Conservation (phyloP, 2,329 filamentous ascomycete species). For the Cercospora nicotianae region DNA sequence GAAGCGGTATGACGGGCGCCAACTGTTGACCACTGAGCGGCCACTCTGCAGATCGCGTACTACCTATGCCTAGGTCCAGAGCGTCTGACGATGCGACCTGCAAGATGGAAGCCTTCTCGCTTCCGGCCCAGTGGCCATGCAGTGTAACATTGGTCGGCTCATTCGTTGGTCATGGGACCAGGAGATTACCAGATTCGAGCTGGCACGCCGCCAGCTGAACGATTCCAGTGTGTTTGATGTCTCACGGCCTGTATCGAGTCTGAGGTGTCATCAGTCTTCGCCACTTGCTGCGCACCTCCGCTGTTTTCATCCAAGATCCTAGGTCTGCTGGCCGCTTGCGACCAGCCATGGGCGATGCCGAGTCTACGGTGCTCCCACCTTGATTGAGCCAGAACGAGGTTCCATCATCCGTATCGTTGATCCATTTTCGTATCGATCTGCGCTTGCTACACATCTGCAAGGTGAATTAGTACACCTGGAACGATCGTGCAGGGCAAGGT, state of each 20-base stretch:
- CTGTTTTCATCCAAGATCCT: background rate
- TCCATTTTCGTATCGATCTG: constrained; percentile 2
- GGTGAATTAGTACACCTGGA: background rate
- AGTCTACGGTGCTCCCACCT: background rate
- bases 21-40: background rate
- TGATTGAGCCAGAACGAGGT: constrained; percentile 4
- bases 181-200: background rate
- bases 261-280: background rate
- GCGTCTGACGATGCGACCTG: background rate
- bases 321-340: background rate
- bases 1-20: background rate
- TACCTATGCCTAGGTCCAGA: background rate
- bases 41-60: background rate
- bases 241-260: background rate
- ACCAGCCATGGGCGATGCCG: background rate
- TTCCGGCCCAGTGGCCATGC: background rate
- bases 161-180: background rate
- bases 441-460: constrained; percentile 2
- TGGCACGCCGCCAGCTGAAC: background rate
- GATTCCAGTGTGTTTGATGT: background rate
- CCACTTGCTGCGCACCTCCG: constrained; percentile 3
- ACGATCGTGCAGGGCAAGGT: no score
- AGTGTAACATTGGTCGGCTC: background rate
- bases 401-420: background rate
- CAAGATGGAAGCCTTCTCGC: background rate